A percentile compares a stretch with the other conserved stretches of the same genome.
These are phyloP conservation scores for Phytophthora podocarpi DNA, from an alignment of 352 stramenopile species.

Conservation along the genomic window DNA sequence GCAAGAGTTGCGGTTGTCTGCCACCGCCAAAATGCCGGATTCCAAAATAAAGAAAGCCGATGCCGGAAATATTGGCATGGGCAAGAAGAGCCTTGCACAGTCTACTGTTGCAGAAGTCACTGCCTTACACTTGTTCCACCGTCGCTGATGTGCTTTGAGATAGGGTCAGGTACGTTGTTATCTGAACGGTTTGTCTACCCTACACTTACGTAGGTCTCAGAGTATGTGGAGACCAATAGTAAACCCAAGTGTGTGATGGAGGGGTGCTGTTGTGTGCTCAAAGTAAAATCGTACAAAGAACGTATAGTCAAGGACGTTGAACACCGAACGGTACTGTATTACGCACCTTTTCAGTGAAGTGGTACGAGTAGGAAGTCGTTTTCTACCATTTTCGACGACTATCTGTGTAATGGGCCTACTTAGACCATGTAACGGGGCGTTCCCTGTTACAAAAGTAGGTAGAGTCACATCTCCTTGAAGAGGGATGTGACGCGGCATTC, in stretches of 20 bases:
- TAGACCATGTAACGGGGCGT: no score
- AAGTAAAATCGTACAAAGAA: conserved; percentile 1
- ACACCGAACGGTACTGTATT: conserved; percentile 7
- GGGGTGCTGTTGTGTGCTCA: not conserved
- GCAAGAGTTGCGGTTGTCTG: not conserved
- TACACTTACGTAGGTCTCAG: not conserved
- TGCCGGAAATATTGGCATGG: no score
- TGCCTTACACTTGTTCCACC: not conserved
- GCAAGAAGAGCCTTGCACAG: conserved; percentile 5
- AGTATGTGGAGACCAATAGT: not conserved
- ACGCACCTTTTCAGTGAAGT: not conserved
- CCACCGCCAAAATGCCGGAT: not conserved
- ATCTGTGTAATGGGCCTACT: no score
- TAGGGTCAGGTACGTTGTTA: not conserved
- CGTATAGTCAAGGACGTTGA: not conserved
- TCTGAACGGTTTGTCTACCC: conserved; percentile 6
- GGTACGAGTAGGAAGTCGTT: not conserved
- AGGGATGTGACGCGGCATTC: no score
- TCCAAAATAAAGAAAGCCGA: not conserved
- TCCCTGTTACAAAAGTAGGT: no score
- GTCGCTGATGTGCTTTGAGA: not conserved
- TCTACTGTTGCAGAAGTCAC: not conserved
- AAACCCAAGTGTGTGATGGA: not conserved
- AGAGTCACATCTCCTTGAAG: no score
- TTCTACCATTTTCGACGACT: no score